Percentiles rank a stretch among this genome's conserved stretches.
These are phyloP conservation scores for Corymbia calophylla DNA, from an alignment of 441 rosid species.

Conservation along the genomic window DNA sequence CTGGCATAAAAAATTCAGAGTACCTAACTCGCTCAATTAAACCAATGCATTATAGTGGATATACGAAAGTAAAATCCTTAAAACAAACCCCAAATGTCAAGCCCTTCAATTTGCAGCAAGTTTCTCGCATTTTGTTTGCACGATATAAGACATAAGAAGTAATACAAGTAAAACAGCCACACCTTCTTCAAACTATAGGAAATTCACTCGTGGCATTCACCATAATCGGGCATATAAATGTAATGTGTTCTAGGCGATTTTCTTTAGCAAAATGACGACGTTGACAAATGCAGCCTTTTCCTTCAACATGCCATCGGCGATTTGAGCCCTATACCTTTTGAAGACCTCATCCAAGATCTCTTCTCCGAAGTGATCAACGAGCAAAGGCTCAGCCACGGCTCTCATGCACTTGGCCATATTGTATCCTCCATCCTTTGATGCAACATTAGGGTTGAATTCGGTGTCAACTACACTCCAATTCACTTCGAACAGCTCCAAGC, in stretches of 20 bases:
- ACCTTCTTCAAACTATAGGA: background rate
- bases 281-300: background rate
- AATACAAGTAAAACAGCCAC: background rate
- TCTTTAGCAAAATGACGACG: background rate
- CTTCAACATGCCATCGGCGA: background rate
- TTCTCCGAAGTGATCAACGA: background rate
- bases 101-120: background rate
- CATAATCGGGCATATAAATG: background rate
- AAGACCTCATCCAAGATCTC: constrained; percentile 3
- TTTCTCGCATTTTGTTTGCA: background rate
- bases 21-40: background rate
- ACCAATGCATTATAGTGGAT: background rate
- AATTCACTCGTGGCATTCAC: background rate
- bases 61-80: background rate
- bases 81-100: background rate
- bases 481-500: background rate
- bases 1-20: background rate
- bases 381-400: constrained; percentile 1
- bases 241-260: background rate
- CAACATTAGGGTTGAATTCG: background rate
- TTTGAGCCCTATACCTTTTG: background rate
- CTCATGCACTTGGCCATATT: background rate
- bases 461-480: background rate
- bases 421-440: background rate
- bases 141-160: background rate